Conservation (phyloP, 164 flowering plant genomes). For the Magnolia kwangsiensis region DNA sequence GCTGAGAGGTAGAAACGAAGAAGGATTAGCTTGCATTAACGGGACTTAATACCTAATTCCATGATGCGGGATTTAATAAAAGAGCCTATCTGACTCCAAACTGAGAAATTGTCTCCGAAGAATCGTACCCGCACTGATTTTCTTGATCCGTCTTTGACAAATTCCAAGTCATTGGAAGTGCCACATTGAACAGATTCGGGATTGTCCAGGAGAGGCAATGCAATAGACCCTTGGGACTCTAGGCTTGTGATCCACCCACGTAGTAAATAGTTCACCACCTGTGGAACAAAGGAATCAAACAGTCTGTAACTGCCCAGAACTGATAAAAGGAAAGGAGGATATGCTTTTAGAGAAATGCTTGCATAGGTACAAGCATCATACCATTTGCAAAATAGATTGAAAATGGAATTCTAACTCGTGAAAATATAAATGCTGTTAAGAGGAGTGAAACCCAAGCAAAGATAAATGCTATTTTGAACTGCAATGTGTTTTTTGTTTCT, state of each 20-base stretch:
- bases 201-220: conserved; percentile 67
- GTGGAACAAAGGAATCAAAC: conserved; percentile 12
- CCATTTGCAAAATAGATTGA: not conserved
- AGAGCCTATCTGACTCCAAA: conserved; percentile 50
- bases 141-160: conserved; percentile 55
- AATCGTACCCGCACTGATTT: conserved; percentile 58
- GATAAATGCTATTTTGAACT: no score
- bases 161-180: conserved; percentile 53
- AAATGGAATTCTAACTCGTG: not conserved
- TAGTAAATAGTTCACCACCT: conserved; percentile 84
- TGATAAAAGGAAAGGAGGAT: not conserved
- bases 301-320: not conserved
- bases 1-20: not conserved
- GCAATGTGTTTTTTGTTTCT: not conserved
- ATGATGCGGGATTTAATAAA: conserved; percentile 32
- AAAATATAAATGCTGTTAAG: not conserved
- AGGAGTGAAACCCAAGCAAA: no score
- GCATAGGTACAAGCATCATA: not conserved
- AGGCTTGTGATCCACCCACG: conserved; percentile 89
- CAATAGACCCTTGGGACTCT: conserved; percentile 55
- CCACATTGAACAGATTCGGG: conserved; percentile 24
- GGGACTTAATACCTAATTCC: conserved; percentile 17
- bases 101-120: conserved; percentile 47
- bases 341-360: not conserved
- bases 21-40: not conserved